These are phyloP conservation scores for Podospora tetraspora DNA, from an alignment of 495 filamentous ascomycete genomes.

Conservation along the genomic window DNA sequence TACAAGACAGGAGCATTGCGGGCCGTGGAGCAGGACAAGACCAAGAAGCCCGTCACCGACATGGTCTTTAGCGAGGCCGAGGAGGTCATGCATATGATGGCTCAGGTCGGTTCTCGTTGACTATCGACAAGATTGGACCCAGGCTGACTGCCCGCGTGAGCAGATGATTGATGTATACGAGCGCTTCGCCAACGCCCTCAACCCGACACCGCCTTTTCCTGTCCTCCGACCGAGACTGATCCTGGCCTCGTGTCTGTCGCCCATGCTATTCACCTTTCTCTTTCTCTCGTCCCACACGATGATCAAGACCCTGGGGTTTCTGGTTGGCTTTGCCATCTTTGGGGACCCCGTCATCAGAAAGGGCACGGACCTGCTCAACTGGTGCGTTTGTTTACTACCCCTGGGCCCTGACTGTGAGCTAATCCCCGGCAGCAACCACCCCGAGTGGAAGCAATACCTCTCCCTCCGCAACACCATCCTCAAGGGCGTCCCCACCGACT, in stretches of 20 bases:
- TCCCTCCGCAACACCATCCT: slow-evolving; percentile 64
- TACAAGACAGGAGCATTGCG: slow-evolving; percentile 44
- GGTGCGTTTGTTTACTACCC: not conserved
- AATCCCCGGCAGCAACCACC: slow-evolving; percentile 53
- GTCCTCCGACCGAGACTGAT: not conserved
- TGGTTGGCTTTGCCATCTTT: slow-evolving; percentile 66
- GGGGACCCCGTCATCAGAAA: slow-evolving; percentile 62
- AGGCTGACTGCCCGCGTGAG: not conserved
- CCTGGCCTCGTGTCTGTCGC: not conserved
- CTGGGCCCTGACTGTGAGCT: slow-evolving; percentile 25
- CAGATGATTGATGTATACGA: slow-evolving; percentile 1
- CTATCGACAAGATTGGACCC: slow-evolving; percentile 15
- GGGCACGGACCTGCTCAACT: slow-evolving; percentile 28
- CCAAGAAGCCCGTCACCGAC: slow-evolving; percentile 69
- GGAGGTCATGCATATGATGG: slow-evolving; percentile 65
- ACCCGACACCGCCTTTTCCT: not conserved
- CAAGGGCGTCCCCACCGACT: slow-evolving; percentile 74
- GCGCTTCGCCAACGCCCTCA: slow-evolving; percentile 1
- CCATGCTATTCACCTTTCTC: not conserved
- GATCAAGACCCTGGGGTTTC: slow-evolving; percentile 58
- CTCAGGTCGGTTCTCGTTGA: slow-evolving; percentile 37
- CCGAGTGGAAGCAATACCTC: slow-evolving; percentile 65
- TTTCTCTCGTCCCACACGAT: slow-evolving; percentile 64
- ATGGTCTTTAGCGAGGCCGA: slow-evolving; percentile 67
- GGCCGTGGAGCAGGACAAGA: slow-evolving; percentile 59